Evolutionary conservation across 202 grass and related monocot genomes (phyloP).

Genomic region (Bolboschoenoplectus hybrid): DNA sequence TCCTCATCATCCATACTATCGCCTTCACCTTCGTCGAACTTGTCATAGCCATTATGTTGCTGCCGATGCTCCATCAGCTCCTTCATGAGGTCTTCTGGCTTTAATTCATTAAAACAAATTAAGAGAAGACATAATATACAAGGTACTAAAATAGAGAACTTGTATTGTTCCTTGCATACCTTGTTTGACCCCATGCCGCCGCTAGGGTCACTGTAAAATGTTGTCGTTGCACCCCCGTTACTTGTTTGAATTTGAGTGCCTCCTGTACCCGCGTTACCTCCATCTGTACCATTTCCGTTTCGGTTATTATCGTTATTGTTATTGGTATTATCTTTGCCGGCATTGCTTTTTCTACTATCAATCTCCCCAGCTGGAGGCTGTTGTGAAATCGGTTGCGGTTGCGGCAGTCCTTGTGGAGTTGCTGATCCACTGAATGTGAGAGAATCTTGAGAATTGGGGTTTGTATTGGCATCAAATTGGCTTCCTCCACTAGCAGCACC

Average conservation of each 20-base stretch:
- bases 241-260: constrained; percentile 52
- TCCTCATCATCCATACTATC: constrained; percentile 64
- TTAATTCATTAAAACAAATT: constrained; percentile 51
- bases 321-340: constrained; percentile 35
- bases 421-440: constrained; percentile 19
- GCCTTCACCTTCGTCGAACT: constrained; percentile 50
- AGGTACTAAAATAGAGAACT: constrained; percentile 1
- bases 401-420: constrained; percentile 30
- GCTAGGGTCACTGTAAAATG: constrained; percentile 43
- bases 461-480: not conserved
- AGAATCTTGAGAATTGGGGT: constrained; percentile 44
- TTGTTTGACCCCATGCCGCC: constrained; percentile 52
- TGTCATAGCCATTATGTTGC: constrained; percentile 51
- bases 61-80: constrained; percentile 65
- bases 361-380: constrained; percentile 37
- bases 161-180: constrained; percentile 47
- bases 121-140: constrained; percentile 1
- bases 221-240: constrained; percentile 53
- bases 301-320: constrained; percentile 46
- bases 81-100: constrained; percentile 85
- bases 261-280: constrained; percentile 39
- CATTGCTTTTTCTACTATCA: constrained; percentile 42
- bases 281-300: constrained; percentile 36
- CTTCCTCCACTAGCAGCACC: not conserved
- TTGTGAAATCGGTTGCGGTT: constrained; percentile 58